phyloP scores from a whole-genome alignment of 1,284 basidiomycete species.

The Ceratobasidium sp. region DNA sequence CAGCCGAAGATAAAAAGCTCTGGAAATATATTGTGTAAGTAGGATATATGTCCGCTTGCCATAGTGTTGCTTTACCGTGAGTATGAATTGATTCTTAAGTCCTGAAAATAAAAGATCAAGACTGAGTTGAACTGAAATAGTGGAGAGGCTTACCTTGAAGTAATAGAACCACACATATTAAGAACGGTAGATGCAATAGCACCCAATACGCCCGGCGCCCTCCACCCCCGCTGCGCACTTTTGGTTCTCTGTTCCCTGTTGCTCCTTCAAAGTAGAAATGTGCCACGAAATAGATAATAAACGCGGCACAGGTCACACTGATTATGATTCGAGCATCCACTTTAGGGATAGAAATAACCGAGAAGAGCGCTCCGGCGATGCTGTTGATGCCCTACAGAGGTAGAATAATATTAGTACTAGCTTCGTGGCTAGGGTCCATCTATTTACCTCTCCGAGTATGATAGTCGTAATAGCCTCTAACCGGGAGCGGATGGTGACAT shows the following conservation, averaged over 20 bases:
- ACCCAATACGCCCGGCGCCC: constrained; percentile 7
- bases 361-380: constrained; percentile 11
- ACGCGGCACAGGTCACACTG: constrained; percentile 19
- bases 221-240: background rate
- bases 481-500: background rate
- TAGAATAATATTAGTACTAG: background rate
- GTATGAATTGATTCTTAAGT: constrained; percentile 27
- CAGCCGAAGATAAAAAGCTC: constrained; percentile 26
- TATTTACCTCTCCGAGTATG: constrained; percentile 21
- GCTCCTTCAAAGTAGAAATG: constrained; percentile 34
- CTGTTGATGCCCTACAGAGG: constrained; percentile 20
- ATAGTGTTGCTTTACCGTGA: background rate
- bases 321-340: background rate
- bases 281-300: constrained; percentile 22
- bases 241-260: background rate
- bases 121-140: background rate
- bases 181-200: constrained; percentile 14
- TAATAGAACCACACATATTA: constrained; percentile 1
- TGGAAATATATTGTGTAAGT: background rate
- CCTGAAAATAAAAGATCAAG: background rate
- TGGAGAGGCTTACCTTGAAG: background rate
- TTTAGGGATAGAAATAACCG: background rate
- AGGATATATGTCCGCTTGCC: background rate
- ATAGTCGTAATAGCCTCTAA: constrained; percentile 29
- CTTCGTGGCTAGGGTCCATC: too few species aligned